Percentiles rank a stretch among this genome's conserved stretches.
These are phyloP conservation scores for Apiosordaria backusii DNA, from an alignment of 495 filamentous ascomycete genomes.

Conservation along the genomic window DNA sequence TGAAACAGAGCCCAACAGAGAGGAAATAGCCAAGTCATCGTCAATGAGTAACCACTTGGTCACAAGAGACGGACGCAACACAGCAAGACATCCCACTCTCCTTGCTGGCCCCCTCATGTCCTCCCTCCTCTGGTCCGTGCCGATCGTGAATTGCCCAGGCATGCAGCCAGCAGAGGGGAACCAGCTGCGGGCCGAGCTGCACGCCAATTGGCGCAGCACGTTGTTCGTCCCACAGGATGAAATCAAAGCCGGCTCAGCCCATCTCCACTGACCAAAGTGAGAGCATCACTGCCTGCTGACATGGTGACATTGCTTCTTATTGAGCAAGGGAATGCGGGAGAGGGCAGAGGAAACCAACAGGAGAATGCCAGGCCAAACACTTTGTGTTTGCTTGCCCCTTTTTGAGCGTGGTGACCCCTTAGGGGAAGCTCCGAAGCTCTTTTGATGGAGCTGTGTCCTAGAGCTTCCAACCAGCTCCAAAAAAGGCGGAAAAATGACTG, in stretches of 20 bases:
- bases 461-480: neutral
- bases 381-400: neutral
- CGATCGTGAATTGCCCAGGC: neutral
- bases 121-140: neutral
- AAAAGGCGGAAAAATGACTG: neutral
- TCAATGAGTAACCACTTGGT: neutral
- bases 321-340: neutral
- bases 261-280: conserved; percentile 14
- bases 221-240: neutral
- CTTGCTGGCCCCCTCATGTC: neutral
- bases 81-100: neutral
- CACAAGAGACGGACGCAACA: neutral
- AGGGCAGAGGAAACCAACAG: neutral
- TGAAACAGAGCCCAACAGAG: neutral
- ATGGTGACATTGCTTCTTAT: neutral
- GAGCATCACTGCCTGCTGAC: conserved; percentile 6
- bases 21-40: neutral
- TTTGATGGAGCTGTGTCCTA: neutral
- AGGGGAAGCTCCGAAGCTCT: neutral
- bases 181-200: conserved; percentile 18
- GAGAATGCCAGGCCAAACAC: neutral
- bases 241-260: conserved; percentile 5
- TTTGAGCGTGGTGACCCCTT: neutral
- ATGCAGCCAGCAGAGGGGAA: conserved; percentile 1
- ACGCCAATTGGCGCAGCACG: conserved; percentile 19